Percentiles rank a stretch among this genome's conserved stretches.
Conservation (phyloP, 108 stramenopile species). For the Parietichytrium sp. region DNA sequence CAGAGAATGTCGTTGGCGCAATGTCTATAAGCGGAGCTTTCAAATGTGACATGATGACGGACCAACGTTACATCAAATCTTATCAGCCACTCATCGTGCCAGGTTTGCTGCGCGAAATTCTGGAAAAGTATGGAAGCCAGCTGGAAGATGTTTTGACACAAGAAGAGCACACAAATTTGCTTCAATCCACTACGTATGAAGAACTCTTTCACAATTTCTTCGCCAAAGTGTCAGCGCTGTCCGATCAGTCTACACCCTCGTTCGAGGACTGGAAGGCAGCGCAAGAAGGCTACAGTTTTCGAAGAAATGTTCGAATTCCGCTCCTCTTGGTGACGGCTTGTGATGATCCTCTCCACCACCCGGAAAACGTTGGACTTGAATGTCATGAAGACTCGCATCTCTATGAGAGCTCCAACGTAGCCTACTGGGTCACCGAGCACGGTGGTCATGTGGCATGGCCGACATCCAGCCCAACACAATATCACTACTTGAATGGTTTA, state of each 20-base stretch:
- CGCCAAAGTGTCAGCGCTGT: background rate
- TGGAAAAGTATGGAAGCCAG: background rate
- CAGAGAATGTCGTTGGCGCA: background rate
- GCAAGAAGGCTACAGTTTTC: background rate
- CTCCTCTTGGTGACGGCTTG: background rate
- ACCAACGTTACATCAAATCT: background rate
- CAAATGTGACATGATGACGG: slow-evolving; percentile 12
- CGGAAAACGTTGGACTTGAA: background rate
- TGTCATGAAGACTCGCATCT: background rate
- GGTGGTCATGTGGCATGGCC: slow-evolving; percentile 23
- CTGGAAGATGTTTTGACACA: background rate
- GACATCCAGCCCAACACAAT: too few species aligned
- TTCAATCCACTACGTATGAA: background rate
- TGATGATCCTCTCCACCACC: slow-evolving; percentile 34
- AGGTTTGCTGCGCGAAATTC: background rate
- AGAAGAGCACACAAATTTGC: too few species aligned
- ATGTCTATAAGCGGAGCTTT: background rate
- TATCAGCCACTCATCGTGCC: slow-evolving; percentile 30
- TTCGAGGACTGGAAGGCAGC: background rate
- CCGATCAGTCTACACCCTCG: background rate
- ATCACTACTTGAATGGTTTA: too few species aligned
- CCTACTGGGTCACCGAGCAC: background rate
- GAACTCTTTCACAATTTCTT: slow-evolving; percentile 12
- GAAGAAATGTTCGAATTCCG: background rate
- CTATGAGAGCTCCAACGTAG: slow-evolving; percentile 8